A percentile compares a stretch with the other conserved stretches of the same genome.
Evolutionary conservation across 768 basidiomycete genomes (phyloP).

Genomic region (Lyophyllum shimeji): DNA sequence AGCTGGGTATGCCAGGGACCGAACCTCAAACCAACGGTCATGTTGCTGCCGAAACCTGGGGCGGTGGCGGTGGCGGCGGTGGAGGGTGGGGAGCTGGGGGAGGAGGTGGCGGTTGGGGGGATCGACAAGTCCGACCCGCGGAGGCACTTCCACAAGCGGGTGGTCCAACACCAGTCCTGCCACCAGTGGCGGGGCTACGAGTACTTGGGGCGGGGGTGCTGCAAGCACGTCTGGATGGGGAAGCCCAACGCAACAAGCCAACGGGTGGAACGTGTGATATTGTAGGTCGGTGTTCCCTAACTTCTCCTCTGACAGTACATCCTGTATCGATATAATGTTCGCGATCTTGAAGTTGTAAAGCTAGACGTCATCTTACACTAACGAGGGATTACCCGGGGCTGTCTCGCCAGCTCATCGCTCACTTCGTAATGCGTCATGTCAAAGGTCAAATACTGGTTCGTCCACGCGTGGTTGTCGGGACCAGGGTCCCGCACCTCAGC

Average conservation of each 20-base stretch:
- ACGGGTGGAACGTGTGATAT: conserved; percentile 52
- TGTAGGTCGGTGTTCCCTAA: not conserved
- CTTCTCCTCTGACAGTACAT: not conserved
- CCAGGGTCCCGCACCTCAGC: no score
- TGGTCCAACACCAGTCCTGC: conserved; percentile 23
- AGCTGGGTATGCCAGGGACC: conserved; percentile 49
- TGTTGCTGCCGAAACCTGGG: conserved; percentile 16
- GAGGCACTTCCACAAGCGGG: conserved; percentile 18
- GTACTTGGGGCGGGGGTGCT: conserved; percentile 36
- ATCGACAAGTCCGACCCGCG: conserved; percentile 26
- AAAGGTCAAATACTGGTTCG: no score
- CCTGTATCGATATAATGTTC: not conserved
- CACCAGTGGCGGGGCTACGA: conserved; percentile 21
- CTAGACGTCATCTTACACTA: not conserved
- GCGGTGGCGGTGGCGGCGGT: conserved; percentile 27
- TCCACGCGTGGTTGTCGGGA: no score
- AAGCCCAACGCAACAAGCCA: conserved; percentile 36
- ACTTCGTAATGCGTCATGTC: no score
- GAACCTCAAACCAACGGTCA: conserved; percentile 35
- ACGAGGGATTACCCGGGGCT: not conserved
- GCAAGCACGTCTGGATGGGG: conserved; percentile 44
- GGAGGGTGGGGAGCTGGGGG: conserved; percentile 8
- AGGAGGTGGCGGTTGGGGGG: conserved; percentile 21
- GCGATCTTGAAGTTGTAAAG: not conserved
- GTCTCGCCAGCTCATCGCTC: no score